phyloP scores from a whole-genome alignment of 805 yeast genomes.

The Ogataea populi-albae region DNA sequence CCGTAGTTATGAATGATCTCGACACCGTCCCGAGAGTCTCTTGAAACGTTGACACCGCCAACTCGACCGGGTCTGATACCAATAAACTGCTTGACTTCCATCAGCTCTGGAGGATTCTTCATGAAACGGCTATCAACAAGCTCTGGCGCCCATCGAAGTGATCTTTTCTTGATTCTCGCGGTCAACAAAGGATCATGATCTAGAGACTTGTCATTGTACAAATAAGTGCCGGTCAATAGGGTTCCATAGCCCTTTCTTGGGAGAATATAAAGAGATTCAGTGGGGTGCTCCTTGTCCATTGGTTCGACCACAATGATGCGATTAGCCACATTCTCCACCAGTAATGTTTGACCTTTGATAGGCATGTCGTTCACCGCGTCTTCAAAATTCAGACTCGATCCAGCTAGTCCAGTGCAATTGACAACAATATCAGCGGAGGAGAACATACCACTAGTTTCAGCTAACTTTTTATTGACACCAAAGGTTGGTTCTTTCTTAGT shows the following conservation, averaged over 20 bases:
- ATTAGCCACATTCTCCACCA: conserved; percentile 45
- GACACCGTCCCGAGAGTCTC: conserved; percentile 25
- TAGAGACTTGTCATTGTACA: conserved; percentile 22
- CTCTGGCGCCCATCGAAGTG: conserved; percentile 49
- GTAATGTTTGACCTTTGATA: conserved; percentile 56
- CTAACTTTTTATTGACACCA: conserved; percentile 12
- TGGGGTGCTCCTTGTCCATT: conserved; percentile 31
- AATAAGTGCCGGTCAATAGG: conserved; percentile 52
- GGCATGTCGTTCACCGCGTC: conserved; percentile 44
- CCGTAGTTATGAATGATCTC: conserved; percentile 62
- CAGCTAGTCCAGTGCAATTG: conserved; percentile 54
- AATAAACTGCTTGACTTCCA: conserved; percentile 54
- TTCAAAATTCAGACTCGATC: conserved; percentile 43
- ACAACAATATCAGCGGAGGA: conserved; percentile 43
- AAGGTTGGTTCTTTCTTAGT: conserved; percentile 19
- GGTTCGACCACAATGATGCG: conserved; percentile 34
- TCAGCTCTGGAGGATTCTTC: conserved; percentile 41
- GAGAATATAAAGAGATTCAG: conserved; percentile 53
- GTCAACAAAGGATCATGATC: conserved; percentile 48
- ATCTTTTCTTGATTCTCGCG: conserved; percentile 41
- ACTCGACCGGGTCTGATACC: conserved; percentile 70
- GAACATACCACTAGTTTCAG: conserved; percentile 12
- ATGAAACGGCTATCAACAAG: conserved; percentile 29
- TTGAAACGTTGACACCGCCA: conserved; percentile 51
- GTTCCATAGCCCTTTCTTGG: conserved; percentile 70